Conservation (phyloP, 176 grass and related monocot species). For the Themeda triandra region DNA sequence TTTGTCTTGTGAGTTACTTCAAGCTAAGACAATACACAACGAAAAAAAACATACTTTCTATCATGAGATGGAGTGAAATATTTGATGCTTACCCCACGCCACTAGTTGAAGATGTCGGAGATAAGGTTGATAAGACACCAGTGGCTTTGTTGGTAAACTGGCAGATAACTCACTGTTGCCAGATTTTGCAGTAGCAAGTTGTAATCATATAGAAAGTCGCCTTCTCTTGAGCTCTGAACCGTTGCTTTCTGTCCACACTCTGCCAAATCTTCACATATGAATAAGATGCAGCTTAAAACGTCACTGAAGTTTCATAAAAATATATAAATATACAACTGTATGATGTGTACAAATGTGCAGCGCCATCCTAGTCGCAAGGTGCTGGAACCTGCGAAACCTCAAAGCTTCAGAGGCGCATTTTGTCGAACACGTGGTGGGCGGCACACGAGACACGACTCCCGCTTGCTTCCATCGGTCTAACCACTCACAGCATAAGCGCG, state of each 20-base stretch:
- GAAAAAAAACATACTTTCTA: background rate
- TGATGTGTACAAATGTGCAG: background rate
- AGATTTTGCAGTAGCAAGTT: background rate
- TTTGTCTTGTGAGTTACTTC: background rate
- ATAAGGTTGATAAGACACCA: background rate
- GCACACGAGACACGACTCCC: background rate
- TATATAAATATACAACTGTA: background rate
- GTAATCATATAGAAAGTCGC: background rate
- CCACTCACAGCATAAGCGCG: background rate
- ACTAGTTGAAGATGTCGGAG: background rate
- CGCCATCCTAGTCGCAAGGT: background rate
- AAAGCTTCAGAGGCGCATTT: slow-evolving; percentile 2
- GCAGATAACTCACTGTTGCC: background rate
- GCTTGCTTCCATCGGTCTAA: background rate
- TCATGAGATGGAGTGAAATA: background rate
- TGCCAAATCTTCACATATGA: background rate
- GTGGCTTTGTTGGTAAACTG: slow-evolving; percentile 1
- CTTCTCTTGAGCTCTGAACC: background rate
- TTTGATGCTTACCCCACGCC: background rate
- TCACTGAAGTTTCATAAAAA: background rate
- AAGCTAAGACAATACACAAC: background rate
- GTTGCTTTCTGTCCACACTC: background rate
- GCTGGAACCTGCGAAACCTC: background rate
- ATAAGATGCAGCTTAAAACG: background rate
- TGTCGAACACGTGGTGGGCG: slow-evolving; percentile 17